Base-by-base conservation (phyloP, 2,329 filamentous ascomycete species). In the Emmonsiellopsis sp. region DNA sequence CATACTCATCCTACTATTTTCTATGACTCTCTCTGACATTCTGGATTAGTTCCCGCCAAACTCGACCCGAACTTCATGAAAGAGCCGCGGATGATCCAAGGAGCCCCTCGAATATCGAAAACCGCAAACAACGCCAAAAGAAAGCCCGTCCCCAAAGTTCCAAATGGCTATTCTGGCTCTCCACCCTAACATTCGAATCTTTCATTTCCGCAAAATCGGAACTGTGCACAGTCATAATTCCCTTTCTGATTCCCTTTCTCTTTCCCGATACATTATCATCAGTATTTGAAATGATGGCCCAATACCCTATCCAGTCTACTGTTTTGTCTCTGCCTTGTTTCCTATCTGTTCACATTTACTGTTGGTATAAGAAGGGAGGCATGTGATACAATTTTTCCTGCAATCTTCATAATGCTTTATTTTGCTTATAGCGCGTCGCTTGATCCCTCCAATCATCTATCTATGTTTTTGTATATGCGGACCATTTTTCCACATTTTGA, bases 61-160 rank as follows among this genome's bases (percentile, higher is more conserved):
- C 79, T 98, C 8, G 93, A 98, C 63, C 80, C 85, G 3, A 81
- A 83, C 11, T 76, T 96, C 46, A 95, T 97, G 89, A 89, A 89
- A 67, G 91, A 96, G 70, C 91, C 91, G 32, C 81, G 91, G 54
- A 84, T 88, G 57, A 92, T 95, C 40, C 89, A 95, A 67, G 91
- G 91, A 37, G 84, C 90, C n/a, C 90, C 90, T 31, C 72, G 80
- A 54, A 74, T 82, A 13, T 76, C 77, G 31, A 73, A 72, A 59
- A 65, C 67, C 50, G 65, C 67, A 54, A 72, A 73, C 60, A 73
- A 65, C 54, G 70, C 69, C 32, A 67, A 69, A 50, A 61, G 70
- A 53, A 73, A 72, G 58, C 71, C 71, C 37, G 65, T 73, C 35
- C 70, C 70, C 32, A 41, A 15, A 37, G 5, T 42, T 34, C 30